Conservation (phyloP, 2,329 filamentous ascomycete genomes). For the Aspergillus udagawae region DNA sequence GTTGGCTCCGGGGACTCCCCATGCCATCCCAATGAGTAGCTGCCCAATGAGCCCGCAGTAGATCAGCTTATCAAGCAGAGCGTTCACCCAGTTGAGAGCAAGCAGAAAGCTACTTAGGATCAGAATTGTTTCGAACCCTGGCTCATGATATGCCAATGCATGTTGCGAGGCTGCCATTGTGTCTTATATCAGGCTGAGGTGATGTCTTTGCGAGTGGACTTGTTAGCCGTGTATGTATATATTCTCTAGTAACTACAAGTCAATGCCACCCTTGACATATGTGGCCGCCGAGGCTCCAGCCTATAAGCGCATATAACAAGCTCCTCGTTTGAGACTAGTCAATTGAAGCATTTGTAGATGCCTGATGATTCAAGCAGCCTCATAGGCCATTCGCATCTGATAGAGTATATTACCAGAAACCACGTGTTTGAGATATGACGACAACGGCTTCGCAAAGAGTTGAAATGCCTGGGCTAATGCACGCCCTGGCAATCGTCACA, state of each 20-base stretch:
- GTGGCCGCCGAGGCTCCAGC: too few relatives aligned
- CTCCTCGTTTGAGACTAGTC: neutral
- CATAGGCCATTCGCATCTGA: neutral
- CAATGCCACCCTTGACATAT: too few relatives aligned
- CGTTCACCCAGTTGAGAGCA: slow-evolving; percentile 57
- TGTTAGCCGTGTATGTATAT: neutral
- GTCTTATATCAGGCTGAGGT: neutral
- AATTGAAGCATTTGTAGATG: neutral
- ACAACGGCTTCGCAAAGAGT: neutral
- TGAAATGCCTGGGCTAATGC: neutral
- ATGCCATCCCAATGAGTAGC: slow-evolving; percentile 66
- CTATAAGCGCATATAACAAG: too few relatives aligned
- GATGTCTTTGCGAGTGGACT: too few relatives aligned
- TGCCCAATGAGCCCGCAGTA: slow-evolving; percentile 72
- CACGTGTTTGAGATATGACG: neutral
- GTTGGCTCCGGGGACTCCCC: slow-evolving; percentile 62
- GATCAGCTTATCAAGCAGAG: slow-evolving; percentile 54
- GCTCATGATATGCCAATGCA: slow-evolving; percentile 59
- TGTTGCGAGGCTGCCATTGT: neutral
- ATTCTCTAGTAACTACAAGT: too few relatives aligned
- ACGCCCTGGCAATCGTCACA: neutral
- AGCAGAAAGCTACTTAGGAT: slow-evolving; percentile 60
- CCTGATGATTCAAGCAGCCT: neutral
- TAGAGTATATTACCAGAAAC: neutral
- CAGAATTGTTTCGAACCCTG: slow-evolving; percentile 56